phyloP scores from a whole-genome alignment of 73 alveolate species.

The Effrenium voratum region DNA sequence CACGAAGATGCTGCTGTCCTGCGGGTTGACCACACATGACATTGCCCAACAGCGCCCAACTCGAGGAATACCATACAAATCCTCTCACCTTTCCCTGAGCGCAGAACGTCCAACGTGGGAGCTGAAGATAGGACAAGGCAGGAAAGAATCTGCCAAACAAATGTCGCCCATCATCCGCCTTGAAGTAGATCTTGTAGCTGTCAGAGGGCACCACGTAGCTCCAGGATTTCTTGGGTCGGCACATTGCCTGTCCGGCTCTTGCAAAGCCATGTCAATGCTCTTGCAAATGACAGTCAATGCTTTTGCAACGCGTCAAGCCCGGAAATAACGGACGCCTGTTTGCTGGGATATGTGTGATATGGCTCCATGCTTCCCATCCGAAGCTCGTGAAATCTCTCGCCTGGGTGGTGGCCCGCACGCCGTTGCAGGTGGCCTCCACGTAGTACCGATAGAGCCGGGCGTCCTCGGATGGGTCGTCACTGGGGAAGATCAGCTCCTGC shows the following conservation, averaged over 20 bases:
- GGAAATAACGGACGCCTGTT: too few species aligned
- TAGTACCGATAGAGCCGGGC: slow-evolving; percentile 62
- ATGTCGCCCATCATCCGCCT: too few species aligned
- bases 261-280: too few species aligned
- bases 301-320: too few species aligned
- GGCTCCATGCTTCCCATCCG: too few species aligned
- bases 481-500: slow-evolving; percentile 58
- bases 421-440: slow-evolving; percentile 63
- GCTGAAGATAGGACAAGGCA: too few species aligned
- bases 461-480: slow-evolving; percentile 56
- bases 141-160: too few species aligned
- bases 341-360: too few species aligned
- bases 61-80: not conserved
- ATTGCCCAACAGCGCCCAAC: not conserved
- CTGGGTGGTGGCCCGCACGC: not conserved
- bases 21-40: not conserved
- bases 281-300: too few species aligned
- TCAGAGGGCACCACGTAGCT: slow-evolving; percentile 46
- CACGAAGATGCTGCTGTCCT: slow-evolving; percentile 45
- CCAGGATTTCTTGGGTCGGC: slow-evolving; percentile 82
- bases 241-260: too few species aligned
- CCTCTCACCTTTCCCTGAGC: not conserved
- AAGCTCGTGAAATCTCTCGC: too few species aligned
- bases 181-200: slow-evolving; percentile 57
- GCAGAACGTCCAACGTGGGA: too few species aligned